Evolutionary conservation across 345 rosid genomes (phyloP).

Genomic region (Lumnitzera racemosa): DNA sequence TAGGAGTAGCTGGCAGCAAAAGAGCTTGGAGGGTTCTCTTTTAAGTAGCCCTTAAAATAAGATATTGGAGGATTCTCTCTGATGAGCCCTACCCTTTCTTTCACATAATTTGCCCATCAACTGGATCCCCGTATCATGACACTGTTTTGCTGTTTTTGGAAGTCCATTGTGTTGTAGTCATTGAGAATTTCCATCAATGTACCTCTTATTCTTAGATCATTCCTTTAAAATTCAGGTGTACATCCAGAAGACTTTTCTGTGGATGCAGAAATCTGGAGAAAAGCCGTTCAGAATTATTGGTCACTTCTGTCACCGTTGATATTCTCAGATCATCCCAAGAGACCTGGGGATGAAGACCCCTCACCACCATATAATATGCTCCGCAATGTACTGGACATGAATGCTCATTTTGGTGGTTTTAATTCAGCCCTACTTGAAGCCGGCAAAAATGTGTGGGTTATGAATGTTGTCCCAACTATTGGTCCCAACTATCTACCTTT

Average conservation of each 20-base stretch:
- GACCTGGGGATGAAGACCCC: constrained; percentile 99
- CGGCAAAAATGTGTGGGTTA: constrained; percentile 91
- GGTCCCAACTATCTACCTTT: constrained; percentile 82
- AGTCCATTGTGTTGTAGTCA: not conserved
- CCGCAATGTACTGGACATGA: constrained; percentile 95
- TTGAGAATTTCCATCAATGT: not conserved
- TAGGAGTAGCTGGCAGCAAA: too few relatives aligned
- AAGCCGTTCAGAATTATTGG: constrained; percentile 70
- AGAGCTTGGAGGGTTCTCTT: too few relatives aligned
- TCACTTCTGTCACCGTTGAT: constrained; percentile 91
- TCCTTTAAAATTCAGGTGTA: constrained; percentile 41
- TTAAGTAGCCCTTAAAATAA: too few relatives aligned
- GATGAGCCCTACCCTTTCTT: too few relatives aligned
- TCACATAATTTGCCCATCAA: too few relatives aligned
- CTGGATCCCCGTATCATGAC: too few relatives aligned
- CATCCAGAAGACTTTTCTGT: constrained; percentile 56
- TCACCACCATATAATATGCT: constrained; percentile 96
- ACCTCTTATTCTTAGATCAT: not conserved
- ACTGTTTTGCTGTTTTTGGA: too few relatives aligned
- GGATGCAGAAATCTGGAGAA: constrained; percentile 56
- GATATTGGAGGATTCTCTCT: too few relatives aligned
- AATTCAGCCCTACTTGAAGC: constrained; percentile 77
- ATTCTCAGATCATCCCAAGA: constrained; percentile 99
- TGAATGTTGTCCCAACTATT: constrained; percentile 87
- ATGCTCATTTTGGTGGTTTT: constrained; percentile 85